Percentiles rank a stretch among this genome's conserved stretches.
phyloP scores from a whole-genome alignment of 2,329 filamentous ascomycete genomes.

The Leptosphaerulina australis region DNA sequence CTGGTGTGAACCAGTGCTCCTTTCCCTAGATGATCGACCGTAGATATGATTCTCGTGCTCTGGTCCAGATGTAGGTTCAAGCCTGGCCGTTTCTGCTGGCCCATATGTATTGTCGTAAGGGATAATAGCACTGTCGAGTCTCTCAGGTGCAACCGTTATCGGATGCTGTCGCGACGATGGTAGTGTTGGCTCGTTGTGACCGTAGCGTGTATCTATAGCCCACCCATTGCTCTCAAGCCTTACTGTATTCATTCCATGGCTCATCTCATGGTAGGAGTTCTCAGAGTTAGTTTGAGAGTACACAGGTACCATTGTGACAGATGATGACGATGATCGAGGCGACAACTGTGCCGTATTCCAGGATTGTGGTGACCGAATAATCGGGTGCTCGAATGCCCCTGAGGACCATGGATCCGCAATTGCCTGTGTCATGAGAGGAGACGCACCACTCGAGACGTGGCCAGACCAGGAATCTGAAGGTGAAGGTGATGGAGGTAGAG shows the following conservation, averaged over 20 bases:
- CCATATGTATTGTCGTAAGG: conserved; percentile 36
- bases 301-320: conserved; percentile 39
- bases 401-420: conserved; percentile 42
- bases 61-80: conserved; percentile 19
- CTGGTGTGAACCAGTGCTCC: conserved; percentile 20
- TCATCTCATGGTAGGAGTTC: conserved; percentile 35
- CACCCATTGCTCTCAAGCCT: conserved; percentile 38
- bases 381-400: conserved; percentile 43
- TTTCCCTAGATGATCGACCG: conserved; percentile 21
- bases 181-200: conserved; percentile 19
- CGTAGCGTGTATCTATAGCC: conserved; percentile 31
- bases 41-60: conserved; percentile 20
- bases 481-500: conserved; percentile 45
- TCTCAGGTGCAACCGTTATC: conserved; percentile 43
- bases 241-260: not conserved
- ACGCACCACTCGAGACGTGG: conserved; percentile 35
- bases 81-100: conserved; percentile 21
- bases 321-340: conserved; percentile 44
- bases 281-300: conserved; percentile 44
- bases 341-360: conserved; percentile 40
- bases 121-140: conserved; percentile 31
- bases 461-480: conserved; percentile 42
- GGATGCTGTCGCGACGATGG: conserved; percentile 25
- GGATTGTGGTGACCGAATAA: conserved; percentile 39
- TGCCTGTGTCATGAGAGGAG: conserved; percentile 38